Conservation (phyloP, 2,329 filamentous ascomycete genomes). For the Metarhizium album region DNA sequence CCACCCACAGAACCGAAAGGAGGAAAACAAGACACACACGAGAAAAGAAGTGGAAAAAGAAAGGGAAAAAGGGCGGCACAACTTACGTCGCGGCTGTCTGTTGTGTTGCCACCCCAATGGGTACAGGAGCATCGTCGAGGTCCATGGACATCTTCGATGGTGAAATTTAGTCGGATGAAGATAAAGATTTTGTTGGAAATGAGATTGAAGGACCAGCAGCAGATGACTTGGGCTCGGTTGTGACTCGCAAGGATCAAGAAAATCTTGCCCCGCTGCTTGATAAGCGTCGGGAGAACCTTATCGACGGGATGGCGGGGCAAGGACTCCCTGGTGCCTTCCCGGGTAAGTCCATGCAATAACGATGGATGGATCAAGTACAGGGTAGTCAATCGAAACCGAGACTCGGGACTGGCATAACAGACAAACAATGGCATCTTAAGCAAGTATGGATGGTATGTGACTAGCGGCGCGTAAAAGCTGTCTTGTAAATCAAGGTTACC, state of each 20-base stretch:
- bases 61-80: background rate
- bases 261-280: constrained; percentile 29
- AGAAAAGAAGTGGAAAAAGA: background rate
- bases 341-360: too few relatives aligned
- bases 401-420: too few relatives aligned
- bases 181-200: constrained; percentile 8
- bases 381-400: too few relatives aligned
- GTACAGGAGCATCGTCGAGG: constrained; percentile 30
- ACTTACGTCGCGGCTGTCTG: constrained; percentile 31
- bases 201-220: constrained; percentile 4
- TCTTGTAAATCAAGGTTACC: background rate
- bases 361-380: too few relatives aligned
- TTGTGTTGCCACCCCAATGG: constrained; percentile 22
- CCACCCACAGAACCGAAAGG: background rate
- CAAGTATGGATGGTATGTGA: too few relatives aligned
- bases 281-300: constrained; percentile 22
- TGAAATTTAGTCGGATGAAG: constrained; percentile 3
- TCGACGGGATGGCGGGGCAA: constrained; percentile 9
- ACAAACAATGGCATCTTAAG: too few relatives aligned
- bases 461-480: too few relatives aligned
- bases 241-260: constrained; percentile 13
- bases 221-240: constrained; percentile 11
- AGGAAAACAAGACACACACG: too few relatives aligned
- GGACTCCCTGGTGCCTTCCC: too few relatives aligned
- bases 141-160: constrained; percentile 30